Evolutionary conservation across 2,329 filamentous ascomycete species (phyloP), one percentile per base, ranked within the genome.

Genomic region (Arthrobotrys conoides): DNA sequence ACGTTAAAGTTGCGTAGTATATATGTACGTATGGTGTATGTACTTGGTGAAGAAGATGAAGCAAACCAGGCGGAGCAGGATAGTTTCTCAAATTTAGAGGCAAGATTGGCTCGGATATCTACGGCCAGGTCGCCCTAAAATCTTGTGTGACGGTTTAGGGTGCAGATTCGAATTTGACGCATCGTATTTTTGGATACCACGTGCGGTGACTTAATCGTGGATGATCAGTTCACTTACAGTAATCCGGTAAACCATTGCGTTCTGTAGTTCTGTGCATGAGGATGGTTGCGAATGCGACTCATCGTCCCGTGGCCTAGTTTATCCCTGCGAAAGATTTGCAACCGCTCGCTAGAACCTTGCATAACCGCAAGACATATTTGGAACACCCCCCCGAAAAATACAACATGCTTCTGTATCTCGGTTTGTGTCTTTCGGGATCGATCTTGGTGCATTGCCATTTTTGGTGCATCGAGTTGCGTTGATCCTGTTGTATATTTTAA

Each of bases 341-440:
- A 41, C 33, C 20, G 36, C 33, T 24, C 4, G 27, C 27, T 30
- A 30, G 27, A 30, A 6, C 27, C 27, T 30, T 30, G 27, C 27
- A 44, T 44, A 61, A 22, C 30, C 55, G 36, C 33, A 61, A 44
- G 55, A n/a, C 18, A 38, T 12, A 22, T 44, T 44, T n/a, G 57
- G 36, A 12, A 30, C 20, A 8, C 6, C 8, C 33, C 8, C 33
- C 6, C 3, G 41, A 41, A 41, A 59, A 59, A 59, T 59, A 10
- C 53, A 59, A 59, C 53, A 38, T 59, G 9, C 8, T 36, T 36
- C 33, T 36, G 8, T 12, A 30, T 30, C 33, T 36, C 33, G 8
- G 33, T 36, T 36, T 8, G 5, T 5, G 33, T 36, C 1, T 36
- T 36, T 36, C 9, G 33, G 8, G 33, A 36, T 36, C 5, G 8